Conservation (phyloP, 805 yeast species). For the Kodamaea kaohsiungensis region DNA sequence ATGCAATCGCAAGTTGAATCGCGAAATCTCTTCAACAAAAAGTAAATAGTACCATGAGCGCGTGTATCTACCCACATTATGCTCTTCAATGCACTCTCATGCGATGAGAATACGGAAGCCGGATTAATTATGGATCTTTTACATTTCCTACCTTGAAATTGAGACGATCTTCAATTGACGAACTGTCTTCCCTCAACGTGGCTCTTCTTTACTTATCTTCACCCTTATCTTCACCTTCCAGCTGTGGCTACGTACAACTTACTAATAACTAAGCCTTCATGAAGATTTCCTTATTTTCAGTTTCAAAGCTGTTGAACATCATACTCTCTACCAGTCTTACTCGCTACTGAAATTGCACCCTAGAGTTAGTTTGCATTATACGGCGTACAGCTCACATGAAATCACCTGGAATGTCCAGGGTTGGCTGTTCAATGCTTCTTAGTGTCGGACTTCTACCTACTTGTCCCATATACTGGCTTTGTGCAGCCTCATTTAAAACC, state of each 20-base stretch:
- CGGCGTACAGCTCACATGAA: background rate
- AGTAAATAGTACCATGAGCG: background rate
- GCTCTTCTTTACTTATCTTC: too few species aligned
- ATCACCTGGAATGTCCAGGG: background rate
- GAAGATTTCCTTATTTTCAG: too few species aligned
- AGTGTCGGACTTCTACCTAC: background rate
- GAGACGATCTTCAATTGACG: too few species aligned
- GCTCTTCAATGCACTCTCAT: background rate
- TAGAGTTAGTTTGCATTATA: background rate
- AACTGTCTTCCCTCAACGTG: too few species aligned
- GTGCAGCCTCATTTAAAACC: background rate
- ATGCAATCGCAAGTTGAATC: background rate
- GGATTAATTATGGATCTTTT: background rate
- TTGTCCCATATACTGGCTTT: background rate
- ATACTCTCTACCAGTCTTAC: too few species aligned
- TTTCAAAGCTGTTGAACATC: too few species aligned
- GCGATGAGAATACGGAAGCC: background rate
- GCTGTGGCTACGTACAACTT: background rate
- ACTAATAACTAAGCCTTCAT: background rate
- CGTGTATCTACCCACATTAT: background rate
- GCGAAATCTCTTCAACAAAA: background rate
- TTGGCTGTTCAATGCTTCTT: background rate
- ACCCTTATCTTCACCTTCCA: too few species aligned
- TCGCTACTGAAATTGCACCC: background rate
- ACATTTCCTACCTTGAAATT: background rate